Evolutionary conservation across 768 basidiomycete species (phyloP).

Genomic region (Pulveroboletus sp.): DNA sequence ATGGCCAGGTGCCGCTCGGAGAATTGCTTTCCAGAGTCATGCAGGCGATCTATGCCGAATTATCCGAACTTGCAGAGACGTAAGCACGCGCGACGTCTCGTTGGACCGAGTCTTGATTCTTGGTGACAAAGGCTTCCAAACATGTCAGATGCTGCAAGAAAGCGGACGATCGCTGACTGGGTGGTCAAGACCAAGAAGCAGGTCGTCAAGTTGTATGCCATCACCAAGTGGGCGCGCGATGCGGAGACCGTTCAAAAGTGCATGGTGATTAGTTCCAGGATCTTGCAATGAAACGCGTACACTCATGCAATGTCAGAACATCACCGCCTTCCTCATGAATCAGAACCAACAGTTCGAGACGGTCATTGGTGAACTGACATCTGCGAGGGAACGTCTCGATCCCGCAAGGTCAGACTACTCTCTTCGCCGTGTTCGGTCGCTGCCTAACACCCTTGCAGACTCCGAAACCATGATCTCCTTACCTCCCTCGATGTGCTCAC

Average conservation of each 20-base stretch:
- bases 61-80: constrained; percentile 86
- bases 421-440: neutral
- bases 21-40: constrained; percentile 74
- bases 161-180: constrained; percentile 82
- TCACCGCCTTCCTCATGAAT: constrained; percentile 81
- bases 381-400: constrained; percentile 67
- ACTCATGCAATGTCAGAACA: constrained; percentile 52
- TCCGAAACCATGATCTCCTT: constrained; percentile 90
- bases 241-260: constrained; percentile 82
- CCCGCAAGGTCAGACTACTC: constrained; percentile 61
- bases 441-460: constrained; percentile 39
- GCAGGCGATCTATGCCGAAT: constrained; percentile 79
- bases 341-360: constrained; percentile 84
- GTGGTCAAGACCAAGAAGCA: constrained; percentile 90
- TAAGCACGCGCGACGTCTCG: constrained; percentile 35
- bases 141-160: constrained; percentile 78
- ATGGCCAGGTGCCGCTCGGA: constrained; percentile 72
- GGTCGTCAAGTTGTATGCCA: constrained; percentile 83
- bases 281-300: neutral
- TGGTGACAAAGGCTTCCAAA: constrained; percentile 57
- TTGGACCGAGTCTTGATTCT: constrained; percentile 1
- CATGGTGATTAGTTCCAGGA: constrained; percentile 51
- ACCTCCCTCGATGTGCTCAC: constrained; percentile 90
- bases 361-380: constrained; percentile 58
- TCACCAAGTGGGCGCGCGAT: constrained; percentile 85